These are phyloP conservation scores for Gaertneriomyces sp. DNA, from an alignment of 192 early-diverging fungal species.

Conservation along the genomic window DNA sequence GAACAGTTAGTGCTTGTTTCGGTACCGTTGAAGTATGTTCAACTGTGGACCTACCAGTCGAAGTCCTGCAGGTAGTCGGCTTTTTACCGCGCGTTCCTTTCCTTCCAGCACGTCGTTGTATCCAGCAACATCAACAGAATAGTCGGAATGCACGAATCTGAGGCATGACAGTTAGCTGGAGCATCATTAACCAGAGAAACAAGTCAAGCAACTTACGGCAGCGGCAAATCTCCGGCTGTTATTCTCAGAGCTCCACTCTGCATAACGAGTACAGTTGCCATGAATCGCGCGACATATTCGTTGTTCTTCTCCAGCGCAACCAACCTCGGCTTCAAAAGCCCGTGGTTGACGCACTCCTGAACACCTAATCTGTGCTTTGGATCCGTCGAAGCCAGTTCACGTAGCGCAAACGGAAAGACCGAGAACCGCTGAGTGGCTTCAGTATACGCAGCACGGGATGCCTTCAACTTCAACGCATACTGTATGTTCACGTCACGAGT, in stretches of 20 bases:
- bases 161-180: no score
- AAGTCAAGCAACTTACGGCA: constrained; percentile 63
- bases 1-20: no score
- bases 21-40: no score
- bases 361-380: constrained; percentile 79
- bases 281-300: constrained; percentile 81
- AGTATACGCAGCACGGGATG: constrained; percentile 66
- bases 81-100: not conserved
- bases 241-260: constrained; percentile 67
- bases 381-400: constrained; percentile 68
- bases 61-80: no score
- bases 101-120: constrained; percentile 3
- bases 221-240: constrained; percentile 47
- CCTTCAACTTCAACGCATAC: constrained; percentile 82
- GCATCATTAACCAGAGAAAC: no score
- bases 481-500: constrained; percentile 73
- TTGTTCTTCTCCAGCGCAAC: constrained; percentile 67
- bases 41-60: no score
- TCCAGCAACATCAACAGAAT: constrained; percentile 1
- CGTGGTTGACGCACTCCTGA: constrained; percentile 75
- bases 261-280: constrained; percentile 79
- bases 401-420: constrained; percentile 79
- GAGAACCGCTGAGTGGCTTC: constrained; percentile 72
- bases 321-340: constrained; percentile 69
- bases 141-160: not conserved